These are phyloP conservation scores for Ganoderma sinense DNA, from an alignment of 1,284 basidiomycete species.

Conservation along the genomic window DNA sequence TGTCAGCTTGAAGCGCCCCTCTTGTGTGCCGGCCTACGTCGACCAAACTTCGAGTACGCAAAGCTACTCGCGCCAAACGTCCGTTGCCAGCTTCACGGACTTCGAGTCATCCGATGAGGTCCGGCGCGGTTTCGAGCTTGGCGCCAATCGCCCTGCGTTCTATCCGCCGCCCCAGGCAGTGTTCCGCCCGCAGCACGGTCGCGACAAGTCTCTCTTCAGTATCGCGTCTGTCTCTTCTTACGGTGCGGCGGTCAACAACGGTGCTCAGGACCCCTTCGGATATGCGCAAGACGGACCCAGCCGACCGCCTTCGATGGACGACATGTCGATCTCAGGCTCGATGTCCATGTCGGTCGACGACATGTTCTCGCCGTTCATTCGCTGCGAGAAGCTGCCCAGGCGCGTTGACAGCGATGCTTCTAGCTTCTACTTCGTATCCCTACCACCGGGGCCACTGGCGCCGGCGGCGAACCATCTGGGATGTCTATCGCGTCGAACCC, in stretches of 20 bases:
- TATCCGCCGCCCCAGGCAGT: constrained; percentile 60
- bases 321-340: constrained; percentile 48
- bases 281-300: constrained; percentile 55
- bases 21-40: constrained; percentile 34
- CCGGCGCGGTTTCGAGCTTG: constrained; percentile 76
- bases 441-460: constrained; percentile 54
- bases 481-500: constrained; percentile 55
- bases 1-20: constrained; percentile 46
- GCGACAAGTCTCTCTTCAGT: constrained; percentile 73
- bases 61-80: constrained; percentile 55
- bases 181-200: constrained; percentile 47
- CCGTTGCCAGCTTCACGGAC: constrained; percentile 69
- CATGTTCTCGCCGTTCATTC: constrained; percentile 75
- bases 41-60: constrained; percentile 29
- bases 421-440: constrained; percentile 68
- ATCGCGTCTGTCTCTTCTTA: constrained; percentile 86
- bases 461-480: constrained; percentile 51
- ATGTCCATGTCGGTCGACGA: constrained; percentile 72
- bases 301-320: constrained; percentile 62
- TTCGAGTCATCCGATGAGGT: constrained; percentile 80
- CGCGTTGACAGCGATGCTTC: constrained; percentile 81
- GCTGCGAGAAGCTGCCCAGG: constrained; percentile 48
- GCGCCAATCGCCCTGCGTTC: constrained; percentile 64
- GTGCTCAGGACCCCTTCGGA: constrained; percentile 77
- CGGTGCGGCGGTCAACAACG: constrained; percentile 70